Percentiles rank a stretch among this genome's conserved stretches.
Evolutionary conservation across 306 rosid genomes (phyloP).

Genomic region (Quercus berberidifolia): DNA sequence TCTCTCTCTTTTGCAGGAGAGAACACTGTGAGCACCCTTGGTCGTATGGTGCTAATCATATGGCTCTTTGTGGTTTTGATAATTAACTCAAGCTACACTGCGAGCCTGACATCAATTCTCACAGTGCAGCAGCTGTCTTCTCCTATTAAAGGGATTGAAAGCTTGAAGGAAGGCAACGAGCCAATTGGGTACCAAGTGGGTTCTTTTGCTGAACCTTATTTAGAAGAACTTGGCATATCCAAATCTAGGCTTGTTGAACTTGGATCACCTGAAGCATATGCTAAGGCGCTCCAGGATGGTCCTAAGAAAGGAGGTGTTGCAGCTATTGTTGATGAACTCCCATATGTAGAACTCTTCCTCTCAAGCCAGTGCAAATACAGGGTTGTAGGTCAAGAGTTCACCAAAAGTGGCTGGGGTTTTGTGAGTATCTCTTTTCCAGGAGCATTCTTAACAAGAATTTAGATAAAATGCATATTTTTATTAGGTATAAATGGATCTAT

Average conservation of each 20-base stretch:
- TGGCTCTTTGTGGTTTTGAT: constrained; percentile 98
- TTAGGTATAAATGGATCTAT: neutral
- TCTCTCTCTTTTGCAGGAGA: constrained; percentile 60
- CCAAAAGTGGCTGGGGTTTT: constrained; percentile 99
- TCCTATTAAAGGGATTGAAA: constrained; percentile 71
- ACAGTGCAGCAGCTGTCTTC: constrained; percentile 88
- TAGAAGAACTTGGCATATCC: constrained; percentile 79
- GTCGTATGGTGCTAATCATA: constrained; percentile 73
- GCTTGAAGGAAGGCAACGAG: constrained; percentile 54
- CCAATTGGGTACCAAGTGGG: constrained; percentile 90
- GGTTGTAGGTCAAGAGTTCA: constrained; percentile 88
- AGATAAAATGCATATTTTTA: neutral
- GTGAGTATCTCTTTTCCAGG: constrained; percentile 50
- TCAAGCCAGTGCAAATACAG: constrained; percentile 81
- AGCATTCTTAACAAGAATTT: neutral
- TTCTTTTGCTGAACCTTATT: constrained; percentile 74
- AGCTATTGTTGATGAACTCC: constrained; percentile 84
- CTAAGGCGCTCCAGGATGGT: constrained; percentile 73
- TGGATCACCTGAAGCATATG: constrained; percentile 76
- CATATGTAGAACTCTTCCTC: constrained; percentile 72
- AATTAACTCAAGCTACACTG: constrained; percentile 93
- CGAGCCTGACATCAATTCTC: constrained; percentile 97
- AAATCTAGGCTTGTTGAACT: constrained; percentile 73
- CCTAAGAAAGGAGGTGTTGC: constrained; percentile 86
- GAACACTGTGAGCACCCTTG: constrained; percentile 87